Base-by-base conservation (phyloP, 768 basidiomycete genomes). In the Auriculariales sp. region DNA sequence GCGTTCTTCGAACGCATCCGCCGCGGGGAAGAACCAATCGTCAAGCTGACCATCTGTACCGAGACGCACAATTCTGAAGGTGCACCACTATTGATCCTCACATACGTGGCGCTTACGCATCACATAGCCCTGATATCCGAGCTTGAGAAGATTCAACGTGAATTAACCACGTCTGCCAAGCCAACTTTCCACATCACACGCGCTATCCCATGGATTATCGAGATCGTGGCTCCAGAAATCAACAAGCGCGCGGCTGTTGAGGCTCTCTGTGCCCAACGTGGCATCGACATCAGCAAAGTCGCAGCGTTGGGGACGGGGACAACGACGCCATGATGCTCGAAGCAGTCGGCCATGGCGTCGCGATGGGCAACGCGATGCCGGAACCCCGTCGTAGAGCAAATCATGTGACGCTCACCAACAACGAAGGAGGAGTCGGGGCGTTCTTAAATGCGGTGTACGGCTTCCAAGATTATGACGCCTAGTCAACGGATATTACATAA, bases 281-380 rank as follows among this genome's bases (percentile, higher is more conserved):
- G 39, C 22, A 19, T 44, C 19, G 19, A 24, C 39, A 44, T 44
- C 22, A 6, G 6, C 39, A 24, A 33, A 6, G 52, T 52, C 9
- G 34, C 49, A 11, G 52, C 48, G 30, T 52, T 52, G 52, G 52
- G 11, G 52, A 52, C 28, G 52, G 52, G 15, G 47, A 52, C 25
- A 52, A 52, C 36, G 52, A 52, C 28, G 39, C 47, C n/a, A 24
- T 27, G n/a, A 49, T 52, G 52, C 31, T 52, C 25, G 24, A 30
- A 10, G 14, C 29, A 2, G 52, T 47, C 15, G 52, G 52, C 6
- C 46, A 44, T 28, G 22, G 46, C 15, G 52, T 52, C 27, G 52
- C 52, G 28, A 52, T 52, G 52, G 28, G 48, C 10, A 52, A 52
- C 36, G 48, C 48, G 14, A 52, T 52, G 52, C 49, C 52, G 12